These are phyloP conservation scores for Micractinium sp. DNA, from an alignment of 139 green algal genomes.

Conservation along the genomic window DNA sequence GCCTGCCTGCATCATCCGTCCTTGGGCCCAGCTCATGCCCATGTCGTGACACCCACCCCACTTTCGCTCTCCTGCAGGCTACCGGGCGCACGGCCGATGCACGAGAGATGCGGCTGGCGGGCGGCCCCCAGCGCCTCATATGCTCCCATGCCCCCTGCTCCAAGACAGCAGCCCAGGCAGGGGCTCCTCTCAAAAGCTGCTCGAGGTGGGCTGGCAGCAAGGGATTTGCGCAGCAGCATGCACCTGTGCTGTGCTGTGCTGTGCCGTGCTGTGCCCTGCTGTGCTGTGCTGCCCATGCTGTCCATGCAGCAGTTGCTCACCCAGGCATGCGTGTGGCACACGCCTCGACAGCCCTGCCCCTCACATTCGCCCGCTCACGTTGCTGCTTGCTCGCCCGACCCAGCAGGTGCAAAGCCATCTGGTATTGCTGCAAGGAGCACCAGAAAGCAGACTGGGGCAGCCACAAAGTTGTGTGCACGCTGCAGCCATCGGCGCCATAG, in stretches of 20 bases:
- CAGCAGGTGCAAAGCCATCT: background rate
- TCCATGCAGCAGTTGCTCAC: no score
- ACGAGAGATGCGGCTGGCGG: background rate
- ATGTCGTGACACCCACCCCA: background rate
- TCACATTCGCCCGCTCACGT: no score
- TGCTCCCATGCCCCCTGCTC: conserved; percentile 5
- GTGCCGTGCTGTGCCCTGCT: no score
- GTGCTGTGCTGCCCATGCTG: no score
- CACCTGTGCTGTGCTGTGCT: no score
- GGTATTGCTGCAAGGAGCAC: background rate
- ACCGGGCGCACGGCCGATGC: background rate
- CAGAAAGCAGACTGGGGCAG: background rate
- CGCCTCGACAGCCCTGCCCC: no score
- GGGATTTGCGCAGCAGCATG: background rate
- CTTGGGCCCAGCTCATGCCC: no score
- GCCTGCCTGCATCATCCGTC: no score
- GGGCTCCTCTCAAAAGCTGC: background rate
- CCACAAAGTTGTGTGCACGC: background rate
- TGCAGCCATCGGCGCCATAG: background rate
- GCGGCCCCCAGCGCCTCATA: background rate
- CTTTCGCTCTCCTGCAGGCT: background rate
- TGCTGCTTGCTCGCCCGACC: no score
- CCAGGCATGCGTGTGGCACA: no score
- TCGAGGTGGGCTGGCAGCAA: background rate
- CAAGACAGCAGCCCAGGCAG: background rate